phyloP scores from a whole-genome alignment of 1,284 basidiomycete genomes.

The Pseudozyma tsukubaensis region DNA sequence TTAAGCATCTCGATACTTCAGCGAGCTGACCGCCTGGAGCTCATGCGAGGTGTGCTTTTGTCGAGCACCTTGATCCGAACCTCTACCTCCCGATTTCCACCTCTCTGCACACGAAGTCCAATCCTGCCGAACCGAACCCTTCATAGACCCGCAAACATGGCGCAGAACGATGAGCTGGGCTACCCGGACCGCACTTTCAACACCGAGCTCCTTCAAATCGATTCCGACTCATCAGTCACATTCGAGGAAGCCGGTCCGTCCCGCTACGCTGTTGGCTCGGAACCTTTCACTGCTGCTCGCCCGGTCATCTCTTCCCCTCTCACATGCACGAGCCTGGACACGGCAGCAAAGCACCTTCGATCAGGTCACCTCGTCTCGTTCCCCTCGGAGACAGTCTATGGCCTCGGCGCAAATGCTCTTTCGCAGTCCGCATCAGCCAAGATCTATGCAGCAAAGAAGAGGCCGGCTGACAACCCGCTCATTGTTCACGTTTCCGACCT shows the following conservation, averaged over 20 bases:
- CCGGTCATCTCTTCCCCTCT: conserved; percentile 33
- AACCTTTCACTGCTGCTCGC: conserved; percentile 24
- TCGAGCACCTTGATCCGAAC: conserved; percentile 7
- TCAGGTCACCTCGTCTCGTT: conserved; percentile 77
- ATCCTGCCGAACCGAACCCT: background rate
- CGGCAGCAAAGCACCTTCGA: conserved; percentile 62
- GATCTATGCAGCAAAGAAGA: conserved; percentile 90
- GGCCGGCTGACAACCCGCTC: conserved; percentile 94
- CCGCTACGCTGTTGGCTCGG: conserved; percentile 6
- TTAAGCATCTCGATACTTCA: no score
- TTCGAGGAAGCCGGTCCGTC: conserved; percentile 42
- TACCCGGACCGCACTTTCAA: conserved; percentile 49
- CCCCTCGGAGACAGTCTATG: conserved; percentile 98
- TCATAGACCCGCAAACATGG: conserved; percentile 14
- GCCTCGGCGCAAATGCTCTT: conserved; percentile 88
- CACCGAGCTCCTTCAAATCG: conserved; percentile 39
- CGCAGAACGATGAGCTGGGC: conserved; percentile 15
- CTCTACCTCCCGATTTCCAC: background rate
- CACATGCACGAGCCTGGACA: conserved; percentile 49
- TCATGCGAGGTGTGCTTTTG: background rate
- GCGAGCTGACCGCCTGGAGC: background rate
- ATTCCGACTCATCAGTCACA: conserved; percentile 12
- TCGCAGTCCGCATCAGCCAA: conserved; percentile 73
- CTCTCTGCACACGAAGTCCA: background rate
- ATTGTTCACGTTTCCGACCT: conserved; percentile 94